These are phyloP conservation scores for Carex littledalei DNA, from an alignment of 176 grass and related monocot genomes.

Conservation along the genomic window DNA sequence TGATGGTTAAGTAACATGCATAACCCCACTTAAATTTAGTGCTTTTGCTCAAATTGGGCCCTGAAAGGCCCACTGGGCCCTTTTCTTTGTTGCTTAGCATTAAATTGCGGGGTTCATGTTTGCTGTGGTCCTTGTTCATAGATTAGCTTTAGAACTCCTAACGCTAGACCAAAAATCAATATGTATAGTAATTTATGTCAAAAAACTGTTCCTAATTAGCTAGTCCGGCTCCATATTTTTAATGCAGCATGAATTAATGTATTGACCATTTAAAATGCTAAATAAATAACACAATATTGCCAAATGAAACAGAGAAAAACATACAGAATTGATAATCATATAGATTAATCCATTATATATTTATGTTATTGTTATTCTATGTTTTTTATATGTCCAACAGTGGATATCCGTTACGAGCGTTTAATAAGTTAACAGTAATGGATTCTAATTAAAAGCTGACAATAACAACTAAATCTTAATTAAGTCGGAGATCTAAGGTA, in stretches of 20 bases:
- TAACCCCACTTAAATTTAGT: slow-evolving; percentile 1
- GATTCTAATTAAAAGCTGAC: neutral
- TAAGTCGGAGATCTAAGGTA: slow-evolving; percentile 17
- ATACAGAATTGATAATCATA: too few relatives aligned
- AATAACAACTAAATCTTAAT: neutral
- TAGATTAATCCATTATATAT: neutral
- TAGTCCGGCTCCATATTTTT: too few relatives aligned
- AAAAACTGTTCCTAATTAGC: neutral
- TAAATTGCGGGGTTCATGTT: slow-evolving; percentile 9
- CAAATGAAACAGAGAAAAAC: neutral
- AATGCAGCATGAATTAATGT: neutral
- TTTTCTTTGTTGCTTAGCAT: slow-evolving; percentile 9
- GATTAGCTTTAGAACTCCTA: neutral
- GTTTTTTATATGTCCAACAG: neutral
- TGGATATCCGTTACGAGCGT: neutral
- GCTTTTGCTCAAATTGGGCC: neutral
- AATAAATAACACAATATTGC: neutral
- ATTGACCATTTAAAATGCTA: neutral
- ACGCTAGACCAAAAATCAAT: neutral
- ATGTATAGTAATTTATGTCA: neutral
- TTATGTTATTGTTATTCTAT: neutral
- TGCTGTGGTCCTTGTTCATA: neutral
- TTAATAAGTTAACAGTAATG: neutral
- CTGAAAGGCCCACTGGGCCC: neutral
- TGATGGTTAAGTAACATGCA: slow-evolving; percentile 12